These are phyloP conservation scores for Zelopaecilomyces penicillatus DNA, from an alignment of 2,329 filamentous ascomycete species.

Conservation along the genomic window DNA sequence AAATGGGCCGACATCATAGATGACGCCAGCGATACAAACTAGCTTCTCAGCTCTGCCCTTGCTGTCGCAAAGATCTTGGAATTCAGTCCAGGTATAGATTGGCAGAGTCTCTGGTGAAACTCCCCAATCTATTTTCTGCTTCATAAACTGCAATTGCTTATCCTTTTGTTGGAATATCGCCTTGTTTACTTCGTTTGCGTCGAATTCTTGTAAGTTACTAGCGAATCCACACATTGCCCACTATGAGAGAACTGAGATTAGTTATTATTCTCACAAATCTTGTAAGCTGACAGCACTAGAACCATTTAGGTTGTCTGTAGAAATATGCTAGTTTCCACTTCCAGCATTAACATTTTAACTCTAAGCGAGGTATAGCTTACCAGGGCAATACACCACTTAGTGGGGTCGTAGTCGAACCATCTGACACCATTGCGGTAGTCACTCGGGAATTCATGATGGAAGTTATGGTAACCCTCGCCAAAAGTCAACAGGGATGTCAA, in stretches of 20 bases:
- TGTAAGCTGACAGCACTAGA: too few species aligned
- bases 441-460: constrained; percentile 80
- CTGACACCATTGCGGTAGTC: constrained; percentile 79
- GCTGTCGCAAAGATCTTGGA: constrained; percentile 56
- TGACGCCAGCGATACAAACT: constrained; percentile 63
- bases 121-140: constrained; percentile 68
- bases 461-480: constrained; percentile 79
- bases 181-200: constrained; percentile 77
- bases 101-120: constrained; percentile 67
- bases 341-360: too few species aligned
- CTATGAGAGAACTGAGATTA: neutral
- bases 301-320: too few species aligned
- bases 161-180: constrained; percentile 70
- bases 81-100: constrained; percentile 71
- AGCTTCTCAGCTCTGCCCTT: constrained; percentile 48
- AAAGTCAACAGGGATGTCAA: constrained; percentile 71
- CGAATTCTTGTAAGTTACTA: constrained; percentile 75
- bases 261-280: too few species aligned
- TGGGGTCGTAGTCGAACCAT: constrained; percentile 78
- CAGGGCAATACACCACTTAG: constrained; percentile 72
- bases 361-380: neutral
- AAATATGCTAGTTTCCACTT: too few species aligned
- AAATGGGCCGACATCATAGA: constrained; percentile 72
- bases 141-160: constrained; percentile 77
- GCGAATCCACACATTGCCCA: constrained; percentile 73